Evolutionary conservation across 75 land plant species (phyloP).

Genomic region (Ceratopteris richardii): DNA sequence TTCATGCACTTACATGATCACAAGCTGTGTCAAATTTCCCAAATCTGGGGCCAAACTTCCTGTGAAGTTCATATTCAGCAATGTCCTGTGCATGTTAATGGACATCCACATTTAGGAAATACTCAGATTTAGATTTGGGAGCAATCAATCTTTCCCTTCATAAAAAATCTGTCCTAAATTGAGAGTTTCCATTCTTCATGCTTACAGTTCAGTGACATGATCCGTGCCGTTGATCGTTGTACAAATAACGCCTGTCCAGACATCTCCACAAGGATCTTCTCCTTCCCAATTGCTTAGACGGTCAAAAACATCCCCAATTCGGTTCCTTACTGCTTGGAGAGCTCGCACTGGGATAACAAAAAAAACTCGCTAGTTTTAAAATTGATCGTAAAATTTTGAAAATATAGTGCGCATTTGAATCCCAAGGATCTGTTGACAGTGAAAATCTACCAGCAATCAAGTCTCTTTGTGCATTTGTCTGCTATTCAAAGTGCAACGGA

Average conservation of each 20-base stretch:
- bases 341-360: constrained; percentile 37
- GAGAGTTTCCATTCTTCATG: too few relatives aligned
- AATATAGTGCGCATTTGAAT: too few relatives aligned
- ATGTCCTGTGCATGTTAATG: constrained; percentile 45
- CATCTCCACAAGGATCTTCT: constrained; percentile 47
- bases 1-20: constrained; percentile 55
- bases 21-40: constrained; percentile 24
- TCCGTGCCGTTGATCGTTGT: not conserved
- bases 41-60: constrained; percentile 54
- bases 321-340: constrained; percentile 23
- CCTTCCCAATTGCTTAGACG: constrained; percentile 36
- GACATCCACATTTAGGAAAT: too few relatives aligned
- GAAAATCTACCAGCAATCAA: too few relatives aligned
- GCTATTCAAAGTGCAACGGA: too few relatives aligned
- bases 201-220: constrained; percentile 2
- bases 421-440: too few relatives aligned
- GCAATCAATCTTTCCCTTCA: too few relatives aligned
- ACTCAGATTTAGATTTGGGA: too few relatives aligned
- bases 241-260: constrained; percentile 59
- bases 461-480: too few relatives aligned
- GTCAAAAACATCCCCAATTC: constrained; percentile 30
- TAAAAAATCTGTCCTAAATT: too few relatives aligned
- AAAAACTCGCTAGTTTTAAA: too few relatives aligned
- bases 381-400: too few relatives aligned
- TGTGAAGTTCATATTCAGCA: constrained; percentile 57